Percentiles rank a stretch among this genome's conserved stretches.
Evolutionary conservation across 108 stramenopile species (phyloP).

Genomic region (Stephanodiscus triporus): DNA sequence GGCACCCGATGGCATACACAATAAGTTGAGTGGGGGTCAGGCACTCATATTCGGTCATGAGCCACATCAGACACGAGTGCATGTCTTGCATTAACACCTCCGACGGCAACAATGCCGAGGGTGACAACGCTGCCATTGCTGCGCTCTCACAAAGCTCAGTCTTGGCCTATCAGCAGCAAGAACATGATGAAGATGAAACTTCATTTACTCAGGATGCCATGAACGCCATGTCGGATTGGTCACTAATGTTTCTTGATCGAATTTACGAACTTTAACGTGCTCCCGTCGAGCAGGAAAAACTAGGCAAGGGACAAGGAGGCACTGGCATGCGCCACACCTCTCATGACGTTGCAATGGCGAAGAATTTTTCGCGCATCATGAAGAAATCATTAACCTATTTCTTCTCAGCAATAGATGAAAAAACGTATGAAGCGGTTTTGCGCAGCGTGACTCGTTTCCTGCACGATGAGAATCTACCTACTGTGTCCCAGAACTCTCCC

Average conservation of each 20-base stretch:
- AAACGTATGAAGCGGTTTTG: constrained; percentile 61
- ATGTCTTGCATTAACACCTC: too few relatives aligned
- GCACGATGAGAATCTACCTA: constrained; percentile 74
- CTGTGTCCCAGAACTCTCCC: too few relatives aligned
- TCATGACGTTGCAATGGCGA: constrained; percentile 74
- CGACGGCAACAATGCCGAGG: too few relatives aligned
- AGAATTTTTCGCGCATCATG: constrained; percentile 80
- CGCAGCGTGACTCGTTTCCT: constrained; percentile 71
- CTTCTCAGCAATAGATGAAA: constrained; percentile 80
- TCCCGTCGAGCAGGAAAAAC: constrained; percentile 82
- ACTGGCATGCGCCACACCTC: constrained; percentile 74
- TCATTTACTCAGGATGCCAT: constrained; percentile 67
- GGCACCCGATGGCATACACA: too few relatives aligned
- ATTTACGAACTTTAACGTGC: constrained; percentile 82
- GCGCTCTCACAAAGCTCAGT: constrained; percentile 67
- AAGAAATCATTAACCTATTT: constrained; percentile 78
- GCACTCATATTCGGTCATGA: too few relatives aligned
- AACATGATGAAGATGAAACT: constrained; percentile 36
- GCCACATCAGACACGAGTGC: too few relatives aligned
- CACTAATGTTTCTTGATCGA: constrained; percentile 78
- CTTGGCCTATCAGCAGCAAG: constrained; percentile 40
- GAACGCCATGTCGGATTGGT: constrained; percentile 80
- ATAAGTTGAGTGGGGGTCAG: too few relatives aligned
- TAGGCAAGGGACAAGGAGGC: constrained; percentile 71
- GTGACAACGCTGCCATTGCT: constrained; percentile 56